Conservation (phyloP, 352 stramenopile species). For the Thalassiosira mediterranea region DNA sequence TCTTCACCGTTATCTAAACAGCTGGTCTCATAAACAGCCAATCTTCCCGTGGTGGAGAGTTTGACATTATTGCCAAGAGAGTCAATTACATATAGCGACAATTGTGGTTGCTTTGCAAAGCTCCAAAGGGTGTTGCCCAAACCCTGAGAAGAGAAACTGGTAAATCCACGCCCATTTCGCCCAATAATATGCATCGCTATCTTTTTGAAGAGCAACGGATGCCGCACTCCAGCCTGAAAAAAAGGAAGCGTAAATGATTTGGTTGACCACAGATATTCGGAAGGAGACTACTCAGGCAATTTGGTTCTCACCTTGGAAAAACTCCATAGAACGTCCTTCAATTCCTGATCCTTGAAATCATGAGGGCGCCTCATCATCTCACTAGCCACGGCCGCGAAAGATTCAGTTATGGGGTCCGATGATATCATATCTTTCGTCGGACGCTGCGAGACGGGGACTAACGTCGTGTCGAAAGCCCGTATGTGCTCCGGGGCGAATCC, state of each 20-base stretch:
- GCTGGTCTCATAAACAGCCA: conserved; percentile 68
- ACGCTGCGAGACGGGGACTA: conserved; percentile 45
- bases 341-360: conserved; percentile 81
- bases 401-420: conserved; percentile 68
- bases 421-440: conserved; percentile 30
- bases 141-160: conserved; percentile 71
- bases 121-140: conserved; percentile 77
- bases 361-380: conserved; percentile 72
- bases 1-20: conserved; percentile 76
- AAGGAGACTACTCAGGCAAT: background rate
- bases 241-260: conserved; percentile 18
- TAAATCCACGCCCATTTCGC: conserved; percentile 25
- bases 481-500: conserved; percentile 56
- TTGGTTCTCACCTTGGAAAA: conserved; percentile 69
- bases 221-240: conserved; percentile 60
- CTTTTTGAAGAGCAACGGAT: conserved; percentile 73
- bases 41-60: conserved; percentile 47
- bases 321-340: conserved; percentile 81
- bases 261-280: background rate
- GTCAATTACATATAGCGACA: conserved; percentile 56
- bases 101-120: conserved; percentile 75
- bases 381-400: conserved; percentile 60
- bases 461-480: conserved; percentile 71
- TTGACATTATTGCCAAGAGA: conserved; percentile 38
- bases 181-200: conserved; percentile 58